These are phyloP conservation scores for Colletotrichum tabaci DNA, from an alignment of 2,329 filamentous ascomycete genomes.

Conservation along the genomic window DNA sequence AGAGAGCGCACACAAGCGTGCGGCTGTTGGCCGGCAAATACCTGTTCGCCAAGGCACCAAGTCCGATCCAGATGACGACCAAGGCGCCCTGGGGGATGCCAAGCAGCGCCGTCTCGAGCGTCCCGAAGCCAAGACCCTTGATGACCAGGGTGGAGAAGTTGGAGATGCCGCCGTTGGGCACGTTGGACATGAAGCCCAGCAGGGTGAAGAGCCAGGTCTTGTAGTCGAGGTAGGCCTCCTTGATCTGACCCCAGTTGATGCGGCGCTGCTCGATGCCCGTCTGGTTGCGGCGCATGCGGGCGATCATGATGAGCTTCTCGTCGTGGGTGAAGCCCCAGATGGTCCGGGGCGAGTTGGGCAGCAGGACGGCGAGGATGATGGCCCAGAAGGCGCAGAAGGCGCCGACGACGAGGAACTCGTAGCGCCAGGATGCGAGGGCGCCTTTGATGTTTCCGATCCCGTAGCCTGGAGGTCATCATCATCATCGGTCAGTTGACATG, in stretches of 20 bases:
- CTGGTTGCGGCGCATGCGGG: slow-evolving; percentile 69
- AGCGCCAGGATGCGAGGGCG: slow-evolving; percentile 73
- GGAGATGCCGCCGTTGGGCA: slow-evolving; percentile 71
- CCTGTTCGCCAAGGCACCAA: slow-evolving; percentile 56
- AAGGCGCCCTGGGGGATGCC: slow-evolving; percentile 56
- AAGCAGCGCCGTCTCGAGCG: slow-evolving; percentile 54
- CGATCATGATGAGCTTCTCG: slow-evolving; percentile 69
- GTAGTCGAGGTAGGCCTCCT: slow-evolving; percentile 70
- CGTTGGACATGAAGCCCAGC: slow-evolving; percentile 67
- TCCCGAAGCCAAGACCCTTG: slow-evolving; percentile 68
- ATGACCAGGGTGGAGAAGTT: slow-evolving; percentile 75
- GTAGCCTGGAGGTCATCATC: slow-evolving; percentile 55
- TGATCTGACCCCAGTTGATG: slow-evolving; percentile 68
- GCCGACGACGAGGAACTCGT: slow-evolving; percentile 77
- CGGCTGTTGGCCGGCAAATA: slow-evolving; percentile 62
- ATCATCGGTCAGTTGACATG: not conserved
- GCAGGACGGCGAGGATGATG: slow-evolving; percentile 68
- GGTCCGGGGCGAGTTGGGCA: slow-evolving; percentile 71
- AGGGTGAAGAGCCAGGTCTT: slow-evolving; percentile 73
- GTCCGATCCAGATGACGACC: slow-evolving; percentile 58
- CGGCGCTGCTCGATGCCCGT: slow-evolving; percentile 72
- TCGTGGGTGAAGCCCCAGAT: slow-evolving; percentile 65
- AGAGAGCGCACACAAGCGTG: slow-evolving; percentile 68
- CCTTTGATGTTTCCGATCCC: slow-evolving; percentile 73
- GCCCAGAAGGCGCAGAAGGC: slow-evolving; percentile 73